These are phyloP conservation scores for Zopfia rhizophila DNA, from an alignment of 2,329 filamentous ascomycete species.

Conservation along the genomic window DNA sequence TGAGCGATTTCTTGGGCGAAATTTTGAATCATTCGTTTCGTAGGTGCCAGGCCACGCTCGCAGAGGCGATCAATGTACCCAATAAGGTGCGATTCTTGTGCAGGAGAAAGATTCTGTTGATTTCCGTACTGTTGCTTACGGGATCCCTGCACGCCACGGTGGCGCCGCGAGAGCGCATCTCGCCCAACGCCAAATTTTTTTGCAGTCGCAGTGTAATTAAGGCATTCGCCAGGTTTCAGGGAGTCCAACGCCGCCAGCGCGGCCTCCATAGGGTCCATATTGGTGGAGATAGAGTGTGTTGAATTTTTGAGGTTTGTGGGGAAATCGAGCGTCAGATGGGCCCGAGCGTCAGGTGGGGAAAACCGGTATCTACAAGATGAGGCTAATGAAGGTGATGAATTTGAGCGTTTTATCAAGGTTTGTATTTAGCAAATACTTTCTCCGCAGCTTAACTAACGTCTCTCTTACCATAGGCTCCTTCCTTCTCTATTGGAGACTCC, in stretches of 20 bases:
- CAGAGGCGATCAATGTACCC: slow-evolving; percentile 18
- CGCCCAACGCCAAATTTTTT: slow-evolving; percentile 16
- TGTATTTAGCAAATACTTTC: too few species aligned
- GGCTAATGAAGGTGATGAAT: too few species aligned
- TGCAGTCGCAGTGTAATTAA: slow-evolving; percentile 9
- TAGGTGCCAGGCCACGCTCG: slow-evolving; percentile 19
- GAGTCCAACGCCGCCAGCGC: slow-evolving; percentile 16
- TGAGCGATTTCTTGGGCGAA: slow-evolving; percentile 15
- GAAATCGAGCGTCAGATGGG: too few species aligned
- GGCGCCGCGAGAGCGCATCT: slow-evolving; percentile 7
- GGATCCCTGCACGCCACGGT: background rate
- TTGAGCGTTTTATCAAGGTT: too few species aligned
- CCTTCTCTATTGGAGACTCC: too few species aligned
- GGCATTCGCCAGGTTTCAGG: slow-evolving; percentile 9
- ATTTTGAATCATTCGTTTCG: slow-evolving; percentile 19
- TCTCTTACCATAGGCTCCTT: too few species aligned
- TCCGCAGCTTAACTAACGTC: too few species aligned
- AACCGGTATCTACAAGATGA: too few species aligned
- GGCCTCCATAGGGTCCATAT: slow-evolving; percentile 18
- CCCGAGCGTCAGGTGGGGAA: too few species aligned
- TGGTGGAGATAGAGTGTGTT: slow-evolving; percentile 15
- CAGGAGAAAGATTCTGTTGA: background rate
- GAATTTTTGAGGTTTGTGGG: slow-evolving; percentile 7
- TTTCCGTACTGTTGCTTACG: background rate
- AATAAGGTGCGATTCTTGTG: slow-evolving; percentile 12